Evolutionary conservation across 2,329 filamentous ascomycete species (phyloP), one percentile per base, ranked within the genome.

Genomic region (Ophiostoma australiae): DNA sequence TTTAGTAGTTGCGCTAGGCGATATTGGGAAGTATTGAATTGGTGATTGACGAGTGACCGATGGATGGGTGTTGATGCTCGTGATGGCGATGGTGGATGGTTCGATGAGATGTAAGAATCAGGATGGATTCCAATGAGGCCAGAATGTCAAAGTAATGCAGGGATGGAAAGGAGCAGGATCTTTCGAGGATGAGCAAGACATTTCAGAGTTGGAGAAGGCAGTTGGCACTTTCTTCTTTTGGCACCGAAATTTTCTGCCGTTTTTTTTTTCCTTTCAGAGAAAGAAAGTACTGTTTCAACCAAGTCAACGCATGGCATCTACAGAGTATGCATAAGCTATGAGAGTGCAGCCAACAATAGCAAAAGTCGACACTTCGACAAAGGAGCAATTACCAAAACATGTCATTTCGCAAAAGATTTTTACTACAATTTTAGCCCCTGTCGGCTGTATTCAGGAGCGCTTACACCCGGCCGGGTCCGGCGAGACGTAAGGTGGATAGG

Each of bases 161-260:
- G 23, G 52, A 58, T 58, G 23, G 17, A 27, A 58, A 13, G 4
- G 20, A 48, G 10, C 3, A n/a, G 1, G 8, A 13, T 23, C 10
- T 13, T 23, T 11, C 52, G 31, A 58, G 52, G 23, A 31, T 15
- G 20, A 58, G n/a, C n/a, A 27, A 58, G n/a, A 58, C 52, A 58
- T 58, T 23, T 11, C 23, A 27, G 17, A 48, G n/a, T 58, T 27
- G 52, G 52, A n/a, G 52, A 27, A 58, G 52, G n/a, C 52, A 23
- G n/a, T 23, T 55, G 52, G 52, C 23, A 27, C 52, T 55, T 55
- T 23, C 52, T 55, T 27, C 23, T 27, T 55, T 27, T 27, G 52
- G 52, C 23, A 55, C 52, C 27, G 52, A 55, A 13, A 27, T n/a
- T 58, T 58, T 58, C 52, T 58, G 52, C 52, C 52, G 52, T 58